Conservation (phyloP, 352 stramenopile genomes). For the Phytophthora nicotianae region DNA sequence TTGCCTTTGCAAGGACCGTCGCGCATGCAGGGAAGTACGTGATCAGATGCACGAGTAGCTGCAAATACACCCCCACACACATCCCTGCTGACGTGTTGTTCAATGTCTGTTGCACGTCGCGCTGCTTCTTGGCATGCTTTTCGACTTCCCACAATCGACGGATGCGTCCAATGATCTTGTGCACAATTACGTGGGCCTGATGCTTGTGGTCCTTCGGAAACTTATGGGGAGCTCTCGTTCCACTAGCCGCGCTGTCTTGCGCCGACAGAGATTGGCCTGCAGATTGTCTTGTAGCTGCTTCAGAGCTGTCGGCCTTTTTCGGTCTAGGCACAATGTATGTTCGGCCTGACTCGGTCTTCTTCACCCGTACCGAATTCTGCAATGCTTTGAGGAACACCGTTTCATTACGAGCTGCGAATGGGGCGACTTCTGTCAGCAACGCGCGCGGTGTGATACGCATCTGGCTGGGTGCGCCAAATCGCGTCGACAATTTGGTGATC, state of each 20-base stretch:
- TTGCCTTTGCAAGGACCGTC: conserved; percentile 66
- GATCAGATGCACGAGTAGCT: conserved; percentile 77
- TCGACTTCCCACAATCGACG: conserved; percentile 57
- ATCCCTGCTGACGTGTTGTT: conserved; percentile 27
- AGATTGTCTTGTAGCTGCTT: conserved; percentile 13
- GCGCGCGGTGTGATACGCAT: conserved; percentile 85
- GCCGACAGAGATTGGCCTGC: neutral
- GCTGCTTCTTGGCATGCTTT: conserved; percentile 37
- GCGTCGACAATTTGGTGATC: conserved; percentile 75
- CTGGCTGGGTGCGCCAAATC: conserved; percentile 69
- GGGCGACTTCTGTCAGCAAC: conserved; percentile 79
- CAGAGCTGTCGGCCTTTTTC: conserved; percentile 27
- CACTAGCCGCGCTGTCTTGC: conserved; percentile 29
- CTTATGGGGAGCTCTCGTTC: conserved; percentile 49
- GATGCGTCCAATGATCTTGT: conserved; percentile 73
- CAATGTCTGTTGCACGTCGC: conserved; percentile 3
- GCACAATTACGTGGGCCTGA: conserved; percentile 58
- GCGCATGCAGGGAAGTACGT: conserved; percentile 71
- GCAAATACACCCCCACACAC: conserved; percentile 72
- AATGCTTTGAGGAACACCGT: conserved; percentile 77
- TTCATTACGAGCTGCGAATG: conserved; percentile 77
- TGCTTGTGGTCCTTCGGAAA: conserved; percentile 74
- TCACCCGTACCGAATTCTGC: conserved; percentile 68
- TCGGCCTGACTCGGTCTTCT: conserved; percentile 81
- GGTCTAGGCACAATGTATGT: conserved; percentile 72